Evolutionary conservation across 345 rosid genomes (phyloP), one percentile per base, ranked within the genome.

Genomic region (Ricinus communis): DNA sequence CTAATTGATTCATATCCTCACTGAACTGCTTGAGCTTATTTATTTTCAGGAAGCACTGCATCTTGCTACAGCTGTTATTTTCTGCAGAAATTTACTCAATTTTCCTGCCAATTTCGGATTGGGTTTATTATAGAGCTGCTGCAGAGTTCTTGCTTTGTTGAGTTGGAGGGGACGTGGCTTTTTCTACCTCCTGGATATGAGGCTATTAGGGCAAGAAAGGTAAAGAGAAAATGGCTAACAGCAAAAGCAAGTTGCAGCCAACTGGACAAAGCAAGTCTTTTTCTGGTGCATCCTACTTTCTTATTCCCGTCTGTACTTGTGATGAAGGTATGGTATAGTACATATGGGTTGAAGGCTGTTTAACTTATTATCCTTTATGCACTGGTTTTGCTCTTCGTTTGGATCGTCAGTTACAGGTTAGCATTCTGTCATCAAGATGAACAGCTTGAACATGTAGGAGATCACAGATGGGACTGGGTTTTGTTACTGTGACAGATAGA

Each of bases 271-370:
- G 47, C 69, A 33, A 45, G 50, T 47, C 47, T 64, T 3, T 47
- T 70, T 41, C 43, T 19, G n/a, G 51, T 64, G 45, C 66, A 13
- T 33, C 63, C 12, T 41, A 14, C 46, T 1, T 36, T 30, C 10
- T 22, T 62, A 43, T 41, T 19, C 5, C 33, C 33, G 63, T 12
- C 25, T 5, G 40, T 46, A 11, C 49, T 57, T 64, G 55, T 47
- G 38, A 38, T 70, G 33, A 51, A 76, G 79, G 67, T 65, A 70
- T 65, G 33, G 43, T 27, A 33, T 21, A 12, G 24, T 24, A 33
- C 30, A 41, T 56, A 24, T 51, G n/a, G n/a, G 41, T 27, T 2
- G 13, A 36, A 49, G 54, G 21, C 14, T 43, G 14, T 69, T 27
- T 38, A 45, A 13, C 61, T 50, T 64, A 22, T 25, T 28, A 14